Evolutionary conservation across 208 protist genomes (phyloP), one percentile per base, ranked within the genome.

Genomic region (Crithidia bombi): DNA sequence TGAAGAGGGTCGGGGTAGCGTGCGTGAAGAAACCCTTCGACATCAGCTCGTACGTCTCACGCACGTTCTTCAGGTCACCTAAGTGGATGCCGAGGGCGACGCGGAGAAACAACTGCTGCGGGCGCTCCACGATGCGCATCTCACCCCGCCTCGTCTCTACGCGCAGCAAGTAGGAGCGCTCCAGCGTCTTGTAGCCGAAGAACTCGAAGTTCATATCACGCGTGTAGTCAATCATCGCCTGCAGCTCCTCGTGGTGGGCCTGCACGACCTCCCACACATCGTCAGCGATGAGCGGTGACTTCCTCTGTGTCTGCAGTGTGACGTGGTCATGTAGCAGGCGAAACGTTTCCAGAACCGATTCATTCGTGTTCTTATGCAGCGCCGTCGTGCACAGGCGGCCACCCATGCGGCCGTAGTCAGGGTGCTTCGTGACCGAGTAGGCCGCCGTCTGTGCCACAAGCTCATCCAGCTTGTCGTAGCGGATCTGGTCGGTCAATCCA

Each of bases 121-220:
- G 98, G 5, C 98, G 87, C 83, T 99, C 99, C 3, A 97, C 96
- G 57, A 99, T 92, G 35, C 85, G 52, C 69, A 90, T 87, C 52
- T 87, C 63, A 0, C 77, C 83, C 12, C 65, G 63, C 25, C 66
- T 83, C 26, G 72, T 85, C 66, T 98, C 88, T 26, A 98, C 76
- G 54, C 93, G 92, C n/a, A 99, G 86, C 10, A 99, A 86, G 83
- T 99, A 99, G 6, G 96, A 98, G 43, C 96, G 85, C 85, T 99
- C 97, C n/a, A 99, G 91, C 23, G 99, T 99, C 83, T 99, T 99
- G 82, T 97, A 99, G n/a, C 98, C 98, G 72, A 99, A 99, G 82
- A 98, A 99, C 65, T 99, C 96, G 81, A 98, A 99, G 43, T 92
- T 87, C 65, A 98, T 93, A 78, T 99, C 98, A 39, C 98, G 84